Base-by-base conservation (phyloP, 2,329 filamentous ascomycete species). In the Fusarium gaditjirri region DNA sequence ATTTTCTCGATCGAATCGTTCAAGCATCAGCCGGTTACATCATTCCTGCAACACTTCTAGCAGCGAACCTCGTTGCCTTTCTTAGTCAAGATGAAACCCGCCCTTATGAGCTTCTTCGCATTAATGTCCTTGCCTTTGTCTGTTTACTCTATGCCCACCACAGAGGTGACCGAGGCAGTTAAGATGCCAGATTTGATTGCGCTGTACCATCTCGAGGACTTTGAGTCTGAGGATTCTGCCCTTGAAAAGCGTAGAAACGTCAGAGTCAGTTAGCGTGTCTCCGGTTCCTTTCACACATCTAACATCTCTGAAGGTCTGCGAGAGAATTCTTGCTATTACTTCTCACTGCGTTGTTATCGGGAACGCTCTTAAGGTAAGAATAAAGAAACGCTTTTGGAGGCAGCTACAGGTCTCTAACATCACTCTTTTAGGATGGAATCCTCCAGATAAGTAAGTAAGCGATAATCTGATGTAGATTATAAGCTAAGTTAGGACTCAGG, bases 281-380 rank as follows among this genome's bases (percentile, higher is more conserved):
- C n/a, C n/a, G n/a, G n/a, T n/a, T n/a, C n/a, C n/a, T n/a, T n/a
- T n/a, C n/a, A n/a, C n/a, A n/a, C n/a, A n/a, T 33, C 14, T 33
- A 13, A 33, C 8, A 2, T 23, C 8, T 35, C 10, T 1, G 2
- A 43, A 61, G 50, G 33, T 44, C n/a, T 38, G 33, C 8, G 39
- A 61, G 1, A 44, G 52, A 11, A 44, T 44, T 0, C 0, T 38
- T 0, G 0, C 55, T 4, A 4, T 14, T 0, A 17, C 27, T 1
- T 12, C 23, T 6, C 17, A 25, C 0, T 61, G 42, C 8, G 8
- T 41, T 36, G 2, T 41, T 0, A 29, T 61, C 13, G 35, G 23
- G 11, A 4, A 1, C 0, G 19, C 13, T 12, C 4, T 49, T 3
- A 62, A 21, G 29, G 59, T 60, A 21, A n/a, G n/a, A 42, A n/a